Evolutionary conservation across 352 stramenopile genomes (phyloP).

Genomic region (Pythium myriotylum): DNA sequence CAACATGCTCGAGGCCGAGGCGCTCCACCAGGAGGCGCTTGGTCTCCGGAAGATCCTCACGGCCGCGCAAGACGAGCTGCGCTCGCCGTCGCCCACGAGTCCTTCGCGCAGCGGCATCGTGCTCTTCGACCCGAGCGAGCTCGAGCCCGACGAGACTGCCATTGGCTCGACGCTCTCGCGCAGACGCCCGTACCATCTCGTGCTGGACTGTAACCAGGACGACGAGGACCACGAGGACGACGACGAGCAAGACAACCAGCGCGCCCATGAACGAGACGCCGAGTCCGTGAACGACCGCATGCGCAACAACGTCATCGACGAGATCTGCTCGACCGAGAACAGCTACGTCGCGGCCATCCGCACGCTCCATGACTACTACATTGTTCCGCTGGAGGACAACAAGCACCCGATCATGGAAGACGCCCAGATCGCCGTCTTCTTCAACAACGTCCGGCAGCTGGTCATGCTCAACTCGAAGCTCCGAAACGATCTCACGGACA

Average conservation of each 20-base stretch:
- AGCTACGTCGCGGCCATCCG: conserved; percentile 78
- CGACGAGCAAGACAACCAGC: conserved; percentile 30
- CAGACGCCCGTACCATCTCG: conserved; percentile 6
- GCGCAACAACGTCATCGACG: conserved; percentile 63
- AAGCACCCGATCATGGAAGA: conserved; percentile 82
- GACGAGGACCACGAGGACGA: conserved; percentile 12
- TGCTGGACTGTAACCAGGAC: conserved; percentile 7
- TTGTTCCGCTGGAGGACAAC: conserved; percentile 78
- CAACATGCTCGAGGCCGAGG: conserved; percentile 20
- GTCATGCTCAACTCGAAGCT: conserved; percentile 88
- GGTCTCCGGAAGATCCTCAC: conserved; percentile 19
- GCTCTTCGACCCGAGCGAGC: conserved; percentile 23
- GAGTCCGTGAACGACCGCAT: conserved; percentile 26
- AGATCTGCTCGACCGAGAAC: conserved; percentile 82
- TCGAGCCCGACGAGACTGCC: background rate
- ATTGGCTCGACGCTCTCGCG: background rate
- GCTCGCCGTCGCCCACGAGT: conserved; percentile 19
- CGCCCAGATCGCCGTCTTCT: conserved; percentile 86
- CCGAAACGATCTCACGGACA: conserved; percentile 67
- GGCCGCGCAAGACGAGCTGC: conserved; percentile 10
- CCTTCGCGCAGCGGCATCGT: conserved; percentile 22
- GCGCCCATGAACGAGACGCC: conserved; percentile 7
- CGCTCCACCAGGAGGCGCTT: conserved; percentile 26
- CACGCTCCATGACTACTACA: conserved; percentile 79
- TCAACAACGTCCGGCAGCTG: conserved; percentile 80